Percentiles rank a stretch among this genome's conserved stretches.
phyloP scores from a whole-genome alignment of 1,284 basidiomycete genomes.

The Xerocomus nothofagi region DNA sequence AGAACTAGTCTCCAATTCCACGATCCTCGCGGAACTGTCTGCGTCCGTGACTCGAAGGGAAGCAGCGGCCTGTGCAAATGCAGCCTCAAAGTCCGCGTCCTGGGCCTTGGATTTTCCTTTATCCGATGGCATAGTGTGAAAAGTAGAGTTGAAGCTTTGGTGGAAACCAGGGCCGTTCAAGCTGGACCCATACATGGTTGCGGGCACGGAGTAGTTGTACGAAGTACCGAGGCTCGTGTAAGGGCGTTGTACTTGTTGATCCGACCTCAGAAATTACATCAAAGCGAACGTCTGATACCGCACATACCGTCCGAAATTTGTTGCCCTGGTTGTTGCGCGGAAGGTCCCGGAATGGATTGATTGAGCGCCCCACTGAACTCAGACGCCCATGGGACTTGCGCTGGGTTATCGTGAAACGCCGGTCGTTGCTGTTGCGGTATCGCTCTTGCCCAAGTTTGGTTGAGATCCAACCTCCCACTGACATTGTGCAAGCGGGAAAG shows the following conservation, averaged over 20 bases:
- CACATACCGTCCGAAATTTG: constrained; percentile 29
- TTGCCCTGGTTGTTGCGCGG: constrained; percentile 34
- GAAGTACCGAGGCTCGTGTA: constrained; percentile 15
- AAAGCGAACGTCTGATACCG: neutral
- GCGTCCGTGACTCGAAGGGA: constrained; percentile 45
- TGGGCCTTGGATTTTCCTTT: constrained; percentile 74
- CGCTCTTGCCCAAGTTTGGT: constrained; percentile 56
- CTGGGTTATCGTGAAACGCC: constrained; percentile 33
- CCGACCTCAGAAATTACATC: constrained; percentile 10
- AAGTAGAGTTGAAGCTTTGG: constrained; percentile 26
- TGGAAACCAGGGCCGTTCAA: constrained; percentile 36
- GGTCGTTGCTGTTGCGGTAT: constrained; percentile 43
- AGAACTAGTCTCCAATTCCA: constrained; percentile 50
- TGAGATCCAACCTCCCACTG: constrained; percentile 38
- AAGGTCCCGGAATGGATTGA: constrained; percentile 7
- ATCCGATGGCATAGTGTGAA: constrained; percentile 25
- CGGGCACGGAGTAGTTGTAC: constrained; percentile 34
- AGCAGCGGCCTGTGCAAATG: constrained; percentile 62
- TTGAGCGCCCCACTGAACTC: constrained; percentile 42
- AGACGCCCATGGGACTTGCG: constrained; percentile 45
- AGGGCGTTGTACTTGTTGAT: constrained; percentile 22
- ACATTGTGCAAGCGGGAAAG: constrained; percentile 39
- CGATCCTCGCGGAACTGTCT: constrained; percentile 49
- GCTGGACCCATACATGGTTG: constrained; percentile 27
- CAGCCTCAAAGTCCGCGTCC: constrained; percentile 77